phyloP scores from a whole-genome alignment of 305 asterid species.

The Euphrasia arctica region DNA sequence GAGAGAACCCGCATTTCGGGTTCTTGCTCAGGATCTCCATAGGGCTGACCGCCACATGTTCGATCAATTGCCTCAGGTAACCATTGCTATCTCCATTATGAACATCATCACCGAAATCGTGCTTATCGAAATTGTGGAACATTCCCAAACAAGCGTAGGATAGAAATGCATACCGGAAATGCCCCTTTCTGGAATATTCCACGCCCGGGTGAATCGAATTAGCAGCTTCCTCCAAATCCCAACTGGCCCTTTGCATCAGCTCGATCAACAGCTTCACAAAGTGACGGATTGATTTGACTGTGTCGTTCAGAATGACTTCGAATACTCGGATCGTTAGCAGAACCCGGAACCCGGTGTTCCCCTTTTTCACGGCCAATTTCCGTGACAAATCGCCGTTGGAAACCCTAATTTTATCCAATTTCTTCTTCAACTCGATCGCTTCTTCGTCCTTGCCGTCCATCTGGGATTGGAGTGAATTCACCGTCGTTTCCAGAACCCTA shows the following conservation, averaged over 20 bases:
- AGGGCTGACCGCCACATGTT: slow-evolving; percentile 68
- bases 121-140: slow-evolving; percentile 67
- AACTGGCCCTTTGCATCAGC: slow-evolving; percentile 68
- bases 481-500: slow-evolving; percentile 78
- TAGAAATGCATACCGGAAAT: slow-evolving; percentile 60
- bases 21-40: slow-evolving; percentile 70
- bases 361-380: slow-evolving; percentile 43
- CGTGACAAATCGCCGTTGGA: slow-evolving; percentile 40
- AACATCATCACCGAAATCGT: slow-evolving; percentile 41
- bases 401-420: slow-evolving; percentile 42
- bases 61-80: slow-evolving; percentile 55
- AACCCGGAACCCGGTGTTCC: slow-evolving; percentile 37
- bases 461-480: slow-evolving; percentile 67
- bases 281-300: slow-evolving; percentile 50
- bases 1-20: slow-evolving; percentile 62
- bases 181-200: slow-evolving; percentile 53
- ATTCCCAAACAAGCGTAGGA: slow-evolving; percentile 73
- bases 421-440: slow-evolving; percentile 54
- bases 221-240: slow-evolving; percentile 87
- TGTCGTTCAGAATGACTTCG: slow-evolving; percentile 75
- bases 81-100: slow-evolving; percentile 33
- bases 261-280: slow-evolving; percentile 68
- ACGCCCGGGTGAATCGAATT: slow-evolving; percentile 51
- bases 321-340: slow-evolving; percentile 69
- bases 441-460: slow-evolving; percentile 82